Conservation (phyloP, 441 rosid species). For the Erodium chrysanthum region DNA sequence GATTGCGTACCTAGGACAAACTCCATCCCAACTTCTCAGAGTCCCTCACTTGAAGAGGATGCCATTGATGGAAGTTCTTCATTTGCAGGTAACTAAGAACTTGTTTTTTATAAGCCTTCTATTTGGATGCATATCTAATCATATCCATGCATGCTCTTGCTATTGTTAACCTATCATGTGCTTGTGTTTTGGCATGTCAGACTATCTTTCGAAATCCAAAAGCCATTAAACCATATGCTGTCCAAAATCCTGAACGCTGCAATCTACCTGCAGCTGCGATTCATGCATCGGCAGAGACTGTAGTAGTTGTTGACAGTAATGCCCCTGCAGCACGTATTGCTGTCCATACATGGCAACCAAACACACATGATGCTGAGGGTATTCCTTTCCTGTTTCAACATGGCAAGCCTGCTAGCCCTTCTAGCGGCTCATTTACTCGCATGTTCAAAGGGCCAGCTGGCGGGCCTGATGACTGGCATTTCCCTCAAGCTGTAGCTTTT, state of each 20-base stretch:
- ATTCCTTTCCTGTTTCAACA: conserved; percentile 91
- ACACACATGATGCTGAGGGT: conserved; percentile 92
- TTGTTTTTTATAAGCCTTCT: background rate
- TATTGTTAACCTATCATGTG: background rate
- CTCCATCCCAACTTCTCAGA: conserved; percentile 91
- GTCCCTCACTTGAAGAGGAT: conserved; percentile 78
- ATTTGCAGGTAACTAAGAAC: conserved; percentile 56
- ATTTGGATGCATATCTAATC: background rate
- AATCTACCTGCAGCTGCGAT: conserved; percentile 93
- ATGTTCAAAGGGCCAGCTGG: conserved; percentile 79
- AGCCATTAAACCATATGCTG: conserved; percentile 65
- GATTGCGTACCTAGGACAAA: conserved; percentile 98
- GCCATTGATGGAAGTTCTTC: conserved; percentile 80
- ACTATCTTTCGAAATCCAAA: conserved; percentile 89
- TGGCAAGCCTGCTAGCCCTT: conserved; percentile 61
- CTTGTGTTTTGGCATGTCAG: conserved; percentile 29
- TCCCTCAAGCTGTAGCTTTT: conserved; percentile 89
- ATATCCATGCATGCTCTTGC: background rate
- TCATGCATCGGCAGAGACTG: conserved; percentile 75
- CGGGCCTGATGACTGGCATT: conserved; percentile 60
- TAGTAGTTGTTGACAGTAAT: conserved; percentile 64
- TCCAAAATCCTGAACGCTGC: conserved; percentile 85
- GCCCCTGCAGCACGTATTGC: conserved; percentile 92
- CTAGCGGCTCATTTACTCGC: conserved; percentile 71
- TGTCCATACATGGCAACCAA: conserved; percentile 93